Evolutionary conservation across 805 yeast species (phyloP).

Genomic region (Metahyphopichia silvanorum): DNA sequence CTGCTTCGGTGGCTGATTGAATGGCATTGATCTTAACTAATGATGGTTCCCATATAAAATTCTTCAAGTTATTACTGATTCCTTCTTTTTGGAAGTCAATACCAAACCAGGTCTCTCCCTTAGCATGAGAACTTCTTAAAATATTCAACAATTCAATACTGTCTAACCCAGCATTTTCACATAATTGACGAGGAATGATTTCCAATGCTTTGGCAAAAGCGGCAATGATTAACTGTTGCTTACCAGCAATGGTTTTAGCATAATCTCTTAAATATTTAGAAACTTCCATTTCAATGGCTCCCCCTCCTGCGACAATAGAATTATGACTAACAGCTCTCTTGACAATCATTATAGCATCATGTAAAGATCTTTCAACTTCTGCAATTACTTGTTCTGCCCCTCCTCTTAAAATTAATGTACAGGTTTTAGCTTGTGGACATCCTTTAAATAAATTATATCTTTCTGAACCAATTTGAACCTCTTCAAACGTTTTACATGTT

Average conservation of each 20-base stretch:
- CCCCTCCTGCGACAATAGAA: slow-evolving; percentile 95
- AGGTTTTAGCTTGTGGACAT: slow-evolving; percentile 87
- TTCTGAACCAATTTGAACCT: slow-evolving; percentile 93
- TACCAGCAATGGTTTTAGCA: slow-evolving; percentile 87
- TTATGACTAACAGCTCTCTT: slow-evolving; percentile 89
- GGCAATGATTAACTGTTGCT: slow-evolving; percentile 87
- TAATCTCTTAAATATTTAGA: slow-evolving; percentile 85
- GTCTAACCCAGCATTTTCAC: slow-evolving; percentile 99
- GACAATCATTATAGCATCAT: slow-evolving; percentile 98
- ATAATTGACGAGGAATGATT: slow-evolving; percentile 93
- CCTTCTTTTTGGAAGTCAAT: slow-evolving; percentile 83
- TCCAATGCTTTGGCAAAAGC: slow-evolving; percentile 95
- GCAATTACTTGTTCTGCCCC: slow-evolving; percentile 98
- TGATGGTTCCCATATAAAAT: slow-evolving; percentile 97
- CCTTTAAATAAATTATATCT: slow-evolving; percentile 92
- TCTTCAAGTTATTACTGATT: slow-evolving; percentile 79
- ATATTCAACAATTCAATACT: slow-evolving; percentile 91
- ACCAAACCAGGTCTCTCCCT: slow-evolving; percentile 90
- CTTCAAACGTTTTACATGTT: slow-evolving; percentile 82
- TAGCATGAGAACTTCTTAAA: slow-evolving; percentile 89
- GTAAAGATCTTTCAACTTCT: slow-evolving; percentile 95
- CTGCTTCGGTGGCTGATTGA: slow-evolving; percentile 95
- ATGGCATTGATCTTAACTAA: slow-evolving; percentile 92
- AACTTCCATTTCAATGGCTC: slow-evolving; percentile 97
- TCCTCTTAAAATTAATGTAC: slow-evolving; percentile 91